These are phyloP conservation scores for Claviceps maximensis DNA, from an alignment of 2,329 filamentous ascomycete species.

Conservation along the genomic window DNA sequence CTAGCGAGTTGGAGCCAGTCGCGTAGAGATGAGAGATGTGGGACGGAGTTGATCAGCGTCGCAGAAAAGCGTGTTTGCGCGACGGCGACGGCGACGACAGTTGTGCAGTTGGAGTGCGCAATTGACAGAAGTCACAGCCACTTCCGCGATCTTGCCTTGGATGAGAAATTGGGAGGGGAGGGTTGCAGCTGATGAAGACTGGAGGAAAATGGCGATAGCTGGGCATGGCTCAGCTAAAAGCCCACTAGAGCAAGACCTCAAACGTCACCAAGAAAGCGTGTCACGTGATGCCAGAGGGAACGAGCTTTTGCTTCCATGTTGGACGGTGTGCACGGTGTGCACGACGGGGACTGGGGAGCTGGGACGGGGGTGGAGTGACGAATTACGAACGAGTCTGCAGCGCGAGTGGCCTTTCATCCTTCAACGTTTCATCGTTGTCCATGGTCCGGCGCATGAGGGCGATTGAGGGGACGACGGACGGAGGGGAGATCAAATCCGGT, in stretches of 20 bases:
- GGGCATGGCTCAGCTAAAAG: conserved; percentile 18
- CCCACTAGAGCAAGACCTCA: conserved; percentile 16
- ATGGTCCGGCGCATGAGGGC: too few relatives aligned
- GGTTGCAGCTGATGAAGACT: conserved; percentile 1
- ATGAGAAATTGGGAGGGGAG: background rate
- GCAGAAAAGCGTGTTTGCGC: conserved; percentile 5
- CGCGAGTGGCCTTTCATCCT: background rate
- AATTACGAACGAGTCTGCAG: background rate
- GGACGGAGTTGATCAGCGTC: background rate
- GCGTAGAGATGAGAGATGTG: conserved; percentile 6
- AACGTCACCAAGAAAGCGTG: conserved; percentile 19
- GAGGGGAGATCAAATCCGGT: too few relatives aligned
- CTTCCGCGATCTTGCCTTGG: conserved; percentile 6
- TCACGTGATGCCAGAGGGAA: conserved; percentile 19
- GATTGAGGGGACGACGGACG: too few relatives aligned
- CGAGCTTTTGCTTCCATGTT: background rate
- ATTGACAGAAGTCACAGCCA: conserved; percentile 5
- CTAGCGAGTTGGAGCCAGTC: conserved; percentile 6
- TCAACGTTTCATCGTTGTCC: too few relatives aligned
- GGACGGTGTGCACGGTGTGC: background rate
- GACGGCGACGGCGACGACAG: background rate
- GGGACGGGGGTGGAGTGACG: background rate
- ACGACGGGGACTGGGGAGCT: too few relatives aligned
- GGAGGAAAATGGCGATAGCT: conserved; percentile 1
- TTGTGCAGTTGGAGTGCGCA: conserved; percentile 5